phyloP scores from a whole-genome alignment of 306 rosid species.

The Ceratonia siliqua region DNA sequence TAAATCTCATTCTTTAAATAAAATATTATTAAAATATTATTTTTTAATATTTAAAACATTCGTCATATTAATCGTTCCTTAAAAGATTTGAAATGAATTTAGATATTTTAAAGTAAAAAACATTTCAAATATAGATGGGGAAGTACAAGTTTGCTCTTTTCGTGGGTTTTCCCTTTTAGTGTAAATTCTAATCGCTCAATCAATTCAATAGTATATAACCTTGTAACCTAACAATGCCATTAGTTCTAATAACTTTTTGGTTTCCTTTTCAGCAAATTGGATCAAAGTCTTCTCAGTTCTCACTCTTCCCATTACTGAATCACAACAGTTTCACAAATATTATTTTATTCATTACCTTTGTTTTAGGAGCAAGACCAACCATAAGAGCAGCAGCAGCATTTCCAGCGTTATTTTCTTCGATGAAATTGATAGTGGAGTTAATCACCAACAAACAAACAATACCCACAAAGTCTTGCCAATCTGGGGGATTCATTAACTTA shows the following conservation, averaged over 20 bases:
- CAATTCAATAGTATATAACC: neutral
- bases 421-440: constrained; percentile 87
- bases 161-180: no score
- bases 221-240: constrained; percentile 9
- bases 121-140: no score
- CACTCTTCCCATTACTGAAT: neutral
- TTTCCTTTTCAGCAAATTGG: neutral
- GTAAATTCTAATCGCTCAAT: neutral
- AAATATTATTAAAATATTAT: no score
- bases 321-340: neutral
- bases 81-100: no score
- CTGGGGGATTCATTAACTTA: constrained; percentile 75
- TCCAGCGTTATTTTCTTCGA: constrained; percentile 88
- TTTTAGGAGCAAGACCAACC: constrained; percentile 84
- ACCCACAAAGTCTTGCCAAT: constrained; percentile 93
- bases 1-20: no score
- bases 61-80: no score
- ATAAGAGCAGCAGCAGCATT: constrained; percentile 83
- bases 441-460: constrained; percentile 69
- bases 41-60: no score
- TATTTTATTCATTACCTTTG: constrained; percentile 48
- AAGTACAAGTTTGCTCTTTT: no score
- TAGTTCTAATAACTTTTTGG: constrained; percentile 7
- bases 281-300: constrained; percentile 14
- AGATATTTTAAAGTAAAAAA: no score